Conservation (phyloP, 1,284 basidiomycete genomes). For the Xanthoconium separans region DNA sequence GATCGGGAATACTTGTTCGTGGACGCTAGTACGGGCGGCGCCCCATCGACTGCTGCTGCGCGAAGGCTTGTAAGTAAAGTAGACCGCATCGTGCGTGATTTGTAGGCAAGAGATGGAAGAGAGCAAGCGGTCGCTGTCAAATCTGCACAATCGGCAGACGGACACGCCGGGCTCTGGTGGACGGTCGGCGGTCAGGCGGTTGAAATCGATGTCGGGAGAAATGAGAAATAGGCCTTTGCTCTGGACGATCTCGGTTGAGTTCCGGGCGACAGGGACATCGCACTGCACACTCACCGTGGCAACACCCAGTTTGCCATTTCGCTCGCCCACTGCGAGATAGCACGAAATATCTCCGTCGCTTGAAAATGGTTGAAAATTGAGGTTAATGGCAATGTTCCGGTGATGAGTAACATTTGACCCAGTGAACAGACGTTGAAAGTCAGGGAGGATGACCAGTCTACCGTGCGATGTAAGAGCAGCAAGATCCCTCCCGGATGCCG, state of each 20-base stretch:
- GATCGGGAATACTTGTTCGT: slow-evolving; percentile 7
- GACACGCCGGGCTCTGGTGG: slow-evolving; percentile 23
- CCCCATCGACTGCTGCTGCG: neutral
- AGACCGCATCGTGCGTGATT: slow-evolving; percentile 38
- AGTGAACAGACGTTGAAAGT: slow-evolving; percentile 47
- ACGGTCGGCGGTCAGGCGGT: slow-evolving; percentile 15
- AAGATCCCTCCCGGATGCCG: slow-evolving; percentile 54
- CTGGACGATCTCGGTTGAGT: slow-evolving; percentile 30
- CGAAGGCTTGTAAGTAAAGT: slow-evolving; percentile 44
- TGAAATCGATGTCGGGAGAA: slow-evolving; percentile 27
- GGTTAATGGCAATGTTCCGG: slow-evolving; percentile 40
- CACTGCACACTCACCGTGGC: slow-evolving; percentile 43
- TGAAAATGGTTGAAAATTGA: slow-evolving; percentile 40
- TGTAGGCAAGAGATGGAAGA: slow-evolving; percentile 37
- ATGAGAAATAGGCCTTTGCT: slow-evolving; percentile 48
- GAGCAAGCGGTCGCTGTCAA: slow-evolving; percentile 38
- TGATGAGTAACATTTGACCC: slow-evolving; percentile 30
- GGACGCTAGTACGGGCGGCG: neutral
- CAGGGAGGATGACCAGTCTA: slow-evolving; percentile 49
- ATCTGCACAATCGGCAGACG: slow-evolving; percentile 38
- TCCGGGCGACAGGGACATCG: neutral
- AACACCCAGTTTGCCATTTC: slow-evolving; percentile 45
- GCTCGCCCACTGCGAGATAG: slow-evolving; percentile 53
- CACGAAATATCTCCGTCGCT: slow-evolving; percentile 27
- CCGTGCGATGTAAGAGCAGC: slow-evolving; percentile 45